Conservation (phyloP, 2,329 filamentous ascomycete species). For the Onygenales sp. region DNA sequence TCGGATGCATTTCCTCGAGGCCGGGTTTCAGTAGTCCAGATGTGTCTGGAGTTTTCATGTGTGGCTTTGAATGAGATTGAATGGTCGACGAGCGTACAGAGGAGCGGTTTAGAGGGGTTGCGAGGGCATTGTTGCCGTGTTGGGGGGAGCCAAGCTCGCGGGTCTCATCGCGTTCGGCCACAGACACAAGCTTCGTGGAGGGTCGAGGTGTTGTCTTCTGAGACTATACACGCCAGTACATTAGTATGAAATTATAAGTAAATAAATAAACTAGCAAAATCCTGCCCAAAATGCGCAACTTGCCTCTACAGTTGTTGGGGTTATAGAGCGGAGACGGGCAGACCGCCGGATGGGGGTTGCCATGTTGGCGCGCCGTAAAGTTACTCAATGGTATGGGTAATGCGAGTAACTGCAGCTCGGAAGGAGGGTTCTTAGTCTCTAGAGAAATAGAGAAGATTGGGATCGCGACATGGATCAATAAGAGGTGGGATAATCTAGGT, state of each 20-base stretch:
- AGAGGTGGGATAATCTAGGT: not conserved
- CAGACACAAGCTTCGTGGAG: conserved; percentile 30
- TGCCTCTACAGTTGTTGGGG: conserved; percentile 1
- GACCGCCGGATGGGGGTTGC: conserved; percentile 3
- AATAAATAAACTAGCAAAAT: not conserved
- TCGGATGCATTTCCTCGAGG: conserved; percentile 82
- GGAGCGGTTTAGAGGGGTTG: conserved; percentile 20
- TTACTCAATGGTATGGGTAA: not conserved
- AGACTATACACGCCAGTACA: not conserved
- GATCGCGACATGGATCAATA: not conserved
- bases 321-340: conserved; percentile 2
- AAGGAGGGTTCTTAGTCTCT: not conserved
- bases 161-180: conserved; percentile 39
- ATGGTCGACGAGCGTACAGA: conserved; percentile 20
- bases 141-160: conserved; percentile 22
- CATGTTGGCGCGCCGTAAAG: not conserved
- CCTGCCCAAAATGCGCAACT: not conserved
- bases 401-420: not conserved
- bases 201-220: conserved; percentile 14
- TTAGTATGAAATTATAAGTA: not conserved
- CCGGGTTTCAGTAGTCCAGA: conserved; percentile 60
- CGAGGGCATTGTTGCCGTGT: conserved; percentile 11
- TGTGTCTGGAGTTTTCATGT: conserved; percentile 52
- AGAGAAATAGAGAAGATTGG: not conserved
- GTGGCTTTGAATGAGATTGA: conserved; percentile 20